phyloP scores from a whole-genome alignment of 345 rosid species.

The Nasturtium officinale region DNA sequence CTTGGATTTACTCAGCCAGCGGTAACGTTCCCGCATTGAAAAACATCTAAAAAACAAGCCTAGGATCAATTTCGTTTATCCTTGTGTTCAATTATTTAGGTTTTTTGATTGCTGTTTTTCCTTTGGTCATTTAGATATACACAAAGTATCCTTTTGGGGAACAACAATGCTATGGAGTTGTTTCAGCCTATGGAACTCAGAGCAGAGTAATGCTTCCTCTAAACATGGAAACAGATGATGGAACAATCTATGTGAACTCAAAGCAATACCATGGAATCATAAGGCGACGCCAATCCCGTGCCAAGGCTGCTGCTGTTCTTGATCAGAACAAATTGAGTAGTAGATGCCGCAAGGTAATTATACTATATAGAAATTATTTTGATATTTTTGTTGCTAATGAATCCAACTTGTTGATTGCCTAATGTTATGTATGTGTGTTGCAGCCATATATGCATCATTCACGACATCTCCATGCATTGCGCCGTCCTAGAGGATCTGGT shows the following conservation, averaged over 20 bases:
- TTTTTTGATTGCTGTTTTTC: conserved; percentile 14
- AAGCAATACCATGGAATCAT: conserved; percentile 96
- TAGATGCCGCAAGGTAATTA: conserved; percentile 67
- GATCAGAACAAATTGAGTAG: conserved; percentile 52
- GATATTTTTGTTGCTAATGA: neutral
- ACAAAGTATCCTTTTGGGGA: conserved; percentile 65
- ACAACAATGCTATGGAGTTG: conserved; percentile 73
- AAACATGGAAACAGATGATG: conserved; percentile 68
- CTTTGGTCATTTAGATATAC: conserved; percentile 49
- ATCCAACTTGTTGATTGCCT: neutral
- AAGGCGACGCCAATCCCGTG: conserved; percentile 87
- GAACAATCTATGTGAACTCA: conserved; percentile 87
- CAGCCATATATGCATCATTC: conserved; percentile 94
- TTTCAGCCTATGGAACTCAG: conserved; percentile 73
- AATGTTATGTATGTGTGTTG: conserved; percentile 23
- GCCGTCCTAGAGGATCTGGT: conserved; percentile 93
- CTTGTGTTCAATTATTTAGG: conserved; percentile 14
- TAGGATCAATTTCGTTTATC: neutral
- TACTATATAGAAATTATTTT: neutral
- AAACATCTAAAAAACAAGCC: neutral
- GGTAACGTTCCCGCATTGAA: conserved; percentile 44
- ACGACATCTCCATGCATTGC: conserved; percentile 94
- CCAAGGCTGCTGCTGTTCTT: conserved; percentile 67
- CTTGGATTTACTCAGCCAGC: conserved; percentile 68
- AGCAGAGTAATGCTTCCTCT: conserved; percentile 82